A percentile compares a stretch with the other conserved stretches of the same genome.
Conservation (phyloP, 257 asterid genomes). For the Penstemon davidsonii region DNA sequence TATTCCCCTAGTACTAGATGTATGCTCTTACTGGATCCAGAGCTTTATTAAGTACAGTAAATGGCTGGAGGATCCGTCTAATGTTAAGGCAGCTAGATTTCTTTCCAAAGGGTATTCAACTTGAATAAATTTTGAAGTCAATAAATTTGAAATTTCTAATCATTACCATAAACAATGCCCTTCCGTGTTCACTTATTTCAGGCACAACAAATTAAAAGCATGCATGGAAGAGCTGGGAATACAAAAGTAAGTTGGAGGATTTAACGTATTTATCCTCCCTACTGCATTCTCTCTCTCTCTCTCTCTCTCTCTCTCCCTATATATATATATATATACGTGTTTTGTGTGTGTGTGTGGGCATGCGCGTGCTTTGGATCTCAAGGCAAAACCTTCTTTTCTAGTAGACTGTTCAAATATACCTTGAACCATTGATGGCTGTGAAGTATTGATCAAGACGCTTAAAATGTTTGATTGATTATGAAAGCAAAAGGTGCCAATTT, state of each 20-base stretch:
- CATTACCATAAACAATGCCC: slow-evolving; percentile 19
- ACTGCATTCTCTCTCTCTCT: slow-evolving; percentile 13
- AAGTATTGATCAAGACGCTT: no score
- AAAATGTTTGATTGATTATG: no score
- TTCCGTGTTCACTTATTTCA: slow-evolving; percentile 40
- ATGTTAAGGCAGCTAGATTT: slow-evolving; percentile 86
- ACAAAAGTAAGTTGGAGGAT: slow-evolving; percentile 63
- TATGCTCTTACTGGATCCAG: slow-evolving; percentile 92
- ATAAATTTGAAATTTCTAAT: slow-evolving; percentile 14
- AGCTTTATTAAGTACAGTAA: slow-evolving; percentile 89
- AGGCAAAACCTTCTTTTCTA: neutral
- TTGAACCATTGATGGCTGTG: neutral
- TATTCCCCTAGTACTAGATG: slow-evolving; percentile 67
- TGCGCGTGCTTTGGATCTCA: slow-evolving; percentile 1
- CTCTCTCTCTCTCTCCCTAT: neutral
- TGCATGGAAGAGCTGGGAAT: slow-evolving; percentile 75
- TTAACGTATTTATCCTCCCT: slow-evolving; percentile 10
- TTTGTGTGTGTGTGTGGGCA: neutral
- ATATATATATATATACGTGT: no score
- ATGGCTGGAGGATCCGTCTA: slow-evolving; percentile 85
- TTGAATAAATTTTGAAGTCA: slow-evolving; percentile 23
- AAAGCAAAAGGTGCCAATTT: no score
- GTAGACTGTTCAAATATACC: slow-evolving; percentile 15
- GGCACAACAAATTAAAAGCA: slow-evolving; percentile 73
- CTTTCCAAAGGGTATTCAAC: slow-evolving; percentile 79